Evolutionary conservation across 495 filamentous ascomycete species (phyloP), one percentile per base, ranked within the genome.

Genomic region (Podospora conica): DNA sequence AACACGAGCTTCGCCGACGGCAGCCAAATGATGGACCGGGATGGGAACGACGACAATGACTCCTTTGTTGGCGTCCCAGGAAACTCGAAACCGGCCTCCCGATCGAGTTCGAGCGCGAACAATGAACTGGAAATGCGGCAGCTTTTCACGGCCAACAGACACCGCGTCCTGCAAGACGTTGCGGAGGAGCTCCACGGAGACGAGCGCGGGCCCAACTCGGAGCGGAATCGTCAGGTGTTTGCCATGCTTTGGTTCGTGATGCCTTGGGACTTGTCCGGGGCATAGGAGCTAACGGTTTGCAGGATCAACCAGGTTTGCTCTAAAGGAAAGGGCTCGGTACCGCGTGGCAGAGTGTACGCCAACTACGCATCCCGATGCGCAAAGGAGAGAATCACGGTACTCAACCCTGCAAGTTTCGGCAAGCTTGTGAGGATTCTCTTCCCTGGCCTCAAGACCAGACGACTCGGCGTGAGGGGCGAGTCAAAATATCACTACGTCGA

Each of bases 401-500:
- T 98, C 63, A 98, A 98, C 70, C 93, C 96, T 29, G 95, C 95
- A 7, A 97, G 93, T 7, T 98, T 98, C 79, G 95, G 95, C 31
- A 98, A 98, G 74, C 86, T 98, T 25, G 95, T 98, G 25, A 86
- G 96, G 11, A 93, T 98, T 28, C 91, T 98, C 53, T 98, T 97
- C 68, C 94, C 93, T 1, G 93, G 92, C 55, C 87, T 98, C 20
- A 93, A 96, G 73, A 98, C 95, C 11, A 85, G 95, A 53, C 84
- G 95, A 59, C 82, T 98, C 12, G 95, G 95, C 55, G 92, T 98
- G 53, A 88, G 95, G 22, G 96, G 96, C 54, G 93, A 97, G 78
- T 98, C 96, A 6, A 98, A 98, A 75, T 98, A 98, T 75, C 96
- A 98, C 73, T 98, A 98, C 73, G 91, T 95, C 55, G 91, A 94